Conservation (phyloP, 2,329 filamentous ascomycete genomes). For the Colletotrichum trifolii region DNA sequence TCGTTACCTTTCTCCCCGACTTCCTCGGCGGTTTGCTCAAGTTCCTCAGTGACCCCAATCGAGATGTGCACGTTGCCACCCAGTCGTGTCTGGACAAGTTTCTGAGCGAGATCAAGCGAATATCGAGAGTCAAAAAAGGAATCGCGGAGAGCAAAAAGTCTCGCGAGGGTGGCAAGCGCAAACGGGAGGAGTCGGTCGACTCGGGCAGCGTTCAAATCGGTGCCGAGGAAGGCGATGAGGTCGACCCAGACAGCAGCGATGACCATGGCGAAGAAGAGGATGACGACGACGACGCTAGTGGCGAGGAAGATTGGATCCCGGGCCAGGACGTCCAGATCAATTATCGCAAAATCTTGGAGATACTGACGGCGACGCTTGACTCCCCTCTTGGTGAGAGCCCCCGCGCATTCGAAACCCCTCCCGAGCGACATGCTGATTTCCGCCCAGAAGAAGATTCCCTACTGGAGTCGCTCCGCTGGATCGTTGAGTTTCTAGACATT, state of each 20-base stretch:
- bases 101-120: conserved; percentile 91
- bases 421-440: background rate
- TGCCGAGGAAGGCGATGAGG: conserved; percentile 69
- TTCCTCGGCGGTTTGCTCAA: conserved; percentile 91
- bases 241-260: conserved; percentile 67
- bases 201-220: conserved; percentile 69
- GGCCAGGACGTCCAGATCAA: conserved; percentile 97
- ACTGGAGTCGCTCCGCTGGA: conserved; percentile 91
- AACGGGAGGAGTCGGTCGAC: conserved; percentile 76
- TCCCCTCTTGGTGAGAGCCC: conserved; percentile 74
- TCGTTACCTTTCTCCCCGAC: conserved; percentile 91
- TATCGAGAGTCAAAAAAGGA: conserved; percentile 90
- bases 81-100: conserved; percentile 91
- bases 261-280: conserved; percentile 77
- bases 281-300: conserved; percentile 68
- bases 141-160: conserved; percentile 87
- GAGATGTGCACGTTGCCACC: conserved; percentile 94
- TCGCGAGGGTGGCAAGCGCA: conserved; percentile 73
- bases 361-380: conserved; percentile 88
- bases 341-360: conserved; percentile 90
- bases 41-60: conserved; percentile 90
- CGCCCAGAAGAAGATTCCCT: conserved; percentile 86
- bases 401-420: background rate
- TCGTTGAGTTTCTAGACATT: conserved; percentile 96
- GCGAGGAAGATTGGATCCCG: conserved; percentile 95